Evolutionary conservation across 768 basidiomycete species (phyloP).

Genomic region (Lepiota brunneoincarnata): DNA sequence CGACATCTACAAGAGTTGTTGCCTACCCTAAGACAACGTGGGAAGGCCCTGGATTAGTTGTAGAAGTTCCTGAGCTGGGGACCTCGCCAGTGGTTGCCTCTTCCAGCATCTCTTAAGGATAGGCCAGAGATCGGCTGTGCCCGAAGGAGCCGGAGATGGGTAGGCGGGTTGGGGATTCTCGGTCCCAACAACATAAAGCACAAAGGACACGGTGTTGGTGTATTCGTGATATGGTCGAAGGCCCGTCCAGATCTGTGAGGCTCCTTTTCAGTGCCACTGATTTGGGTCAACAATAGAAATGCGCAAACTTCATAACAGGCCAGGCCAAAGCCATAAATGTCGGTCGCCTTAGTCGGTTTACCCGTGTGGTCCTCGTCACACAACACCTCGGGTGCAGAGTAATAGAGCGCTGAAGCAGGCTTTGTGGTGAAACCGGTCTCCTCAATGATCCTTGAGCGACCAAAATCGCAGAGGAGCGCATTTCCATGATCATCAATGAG

Average conservation of each 20-base stretch:
- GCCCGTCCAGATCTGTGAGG: conserved; percentile 3
- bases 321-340: conserved; percentile 18
- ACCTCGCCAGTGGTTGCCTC: neutral
- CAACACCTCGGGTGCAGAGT: conserved; percentile 18
- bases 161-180: neutral
- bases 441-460: conserved; percentile 16
- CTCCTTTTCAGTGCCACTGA: neutral
- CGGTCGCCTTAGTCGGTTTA: conserved; percentile 14
- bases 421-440: conserved; percentile 15
- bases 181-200: neutral
- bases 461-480: conserved; percentile 20
- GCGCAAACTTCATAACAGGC: conserved; percentile 15
- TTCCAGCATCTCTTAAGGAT: conserved; percentile 9
- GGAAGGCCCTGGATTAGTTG: no score
- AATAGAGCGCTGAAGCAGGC: conserved; percentile 11
- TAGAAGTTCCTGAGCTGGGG: neutral
- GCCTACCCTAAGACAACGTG: no score
- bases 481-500: conserved; percentile 13
- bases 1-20: no score
- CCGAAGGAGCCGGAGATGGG: neutral
- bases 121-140: neutral
- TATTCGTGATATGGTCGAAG: neutral
- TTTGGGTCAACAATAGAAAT: neutral
- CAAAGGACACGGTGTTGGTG: neutral
- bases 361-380: neutral